Evolutionary conservation across 768 basidiomycete genomes (phyloP), one percentile per base, ranked within the genome.

Genomic region (Boletus tomentosulus): DNA sequence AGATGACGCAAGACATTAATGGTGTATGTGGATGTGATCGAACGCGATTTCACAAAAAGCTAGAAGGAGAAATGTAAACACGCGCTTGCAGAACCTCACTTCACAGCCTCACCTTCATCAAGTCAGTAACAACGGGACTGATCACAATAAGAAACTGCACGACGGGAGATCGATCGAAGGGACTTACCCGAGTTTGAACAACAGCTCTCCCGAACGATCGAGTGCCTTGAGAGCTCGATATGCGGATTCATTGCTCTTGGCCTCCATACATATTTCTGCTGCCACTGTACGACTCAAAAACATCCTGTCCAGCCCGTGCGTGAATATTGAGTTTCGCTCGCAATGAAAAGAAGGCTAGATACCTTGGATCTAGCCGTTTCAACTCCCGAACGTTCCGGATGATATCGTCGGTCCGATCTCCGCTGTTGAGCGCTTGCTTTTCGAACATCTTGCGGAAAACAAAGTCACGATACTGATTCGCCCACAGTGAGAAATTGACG

Each of bases 371-470:
- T 38, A 90, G 75, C 52, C 81, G 79, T 60, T 84, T 85, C 35
- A 91, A 71, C 62, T 87, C 87, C 60, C 81, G 79, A 31, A 89
- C 85, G 62, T 89, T 89, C 16, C 76, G 72, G 12, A 82, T 76
- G 48, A 90, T 86, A 48, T 87, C 86, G 35, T 83, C 78, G 12
- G 79, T 73, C 39, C 78, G 76, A 25, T 75, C 75, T 16, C 83
- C 84, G 53, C 75, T 77, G 22, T 78, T 71, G 6, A 72, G 66
- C 37, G 71, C 54, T 58, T 68, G 66, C 57, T 82, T 80, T 67
- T 89, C 86, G 58, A 90, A 90, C 81, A 90, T 89, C 67, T 89
- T 89, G 45, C 89, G 85, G 66, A 91, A 89, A n/a, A 91, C 83
- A 61, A 89, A 91, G 64, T 90, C 84, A 44, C 87, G 86, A 66